phyloP scores from a whole-genome alignment of 2,329 filamentous ascomycete species.

The Fusarium tuaranense region DNA sequence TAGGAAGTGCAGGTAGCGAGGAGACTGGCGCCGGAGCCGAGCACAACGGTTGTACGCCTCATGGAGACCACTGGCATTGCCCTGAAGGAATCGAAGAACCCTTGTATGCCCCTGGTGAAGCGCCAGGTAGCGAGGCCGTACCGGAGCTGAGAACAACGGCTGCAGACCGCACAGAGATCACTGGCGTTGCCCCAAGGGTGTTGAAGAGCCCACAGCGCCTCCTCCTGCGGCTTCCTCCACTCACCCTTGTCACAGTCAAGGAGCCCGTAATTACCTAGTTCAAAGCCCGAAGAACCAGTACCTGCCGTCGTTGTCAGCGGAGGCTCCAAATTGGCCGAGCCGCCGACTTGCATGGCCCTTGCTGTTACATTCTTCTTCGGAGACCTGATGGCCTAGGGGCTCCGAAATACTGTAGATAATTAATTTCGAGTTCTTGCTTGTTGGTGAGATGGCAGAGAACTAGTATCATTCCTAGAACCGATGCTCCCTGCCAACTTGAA shows the following conservation, averaged over 20 bases:
- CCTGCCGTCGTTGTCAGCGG: not conserved
- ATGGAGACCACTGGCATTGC: not conserved
- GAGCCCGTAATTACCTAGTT: not conserved
- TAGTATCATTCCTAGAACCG: not conserved
- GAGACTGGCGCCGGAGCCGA: no score
- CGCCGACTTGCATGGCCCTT: not conserved
- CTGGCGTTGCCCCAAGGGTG: not conserved
- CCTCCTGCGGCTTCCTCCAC: not conserved
- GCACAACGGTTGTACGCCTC: no score
- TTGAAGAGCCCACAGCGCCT: not conserved
- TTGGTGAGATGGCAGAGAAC: not conserved
- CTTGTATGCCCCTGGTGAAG: not conserved
- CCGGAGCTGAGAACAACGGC: not conserved
- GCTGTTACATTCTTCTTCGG: not conserved
- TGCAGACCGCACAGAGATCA: not conserved
- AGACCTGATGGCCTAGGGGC: not conserved
- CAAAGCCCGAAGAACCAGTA: not conserved
- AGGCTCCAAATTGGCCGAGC: not conserved
- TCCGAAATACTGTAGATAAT: not conserved
- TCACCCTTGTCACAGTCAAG: not conserved
- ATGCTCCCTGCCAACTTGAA: not conserved
- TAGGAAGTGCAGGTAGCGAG: not conserved
- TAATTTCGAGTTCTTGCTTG: not conserved
- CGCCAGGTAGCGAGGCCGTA: not conserved
- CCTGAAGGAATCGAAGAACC: not conserved